Base-by-base conservation (phyloP, 176 grass and related monocot species). In the Cocos nucifera region DNA sequence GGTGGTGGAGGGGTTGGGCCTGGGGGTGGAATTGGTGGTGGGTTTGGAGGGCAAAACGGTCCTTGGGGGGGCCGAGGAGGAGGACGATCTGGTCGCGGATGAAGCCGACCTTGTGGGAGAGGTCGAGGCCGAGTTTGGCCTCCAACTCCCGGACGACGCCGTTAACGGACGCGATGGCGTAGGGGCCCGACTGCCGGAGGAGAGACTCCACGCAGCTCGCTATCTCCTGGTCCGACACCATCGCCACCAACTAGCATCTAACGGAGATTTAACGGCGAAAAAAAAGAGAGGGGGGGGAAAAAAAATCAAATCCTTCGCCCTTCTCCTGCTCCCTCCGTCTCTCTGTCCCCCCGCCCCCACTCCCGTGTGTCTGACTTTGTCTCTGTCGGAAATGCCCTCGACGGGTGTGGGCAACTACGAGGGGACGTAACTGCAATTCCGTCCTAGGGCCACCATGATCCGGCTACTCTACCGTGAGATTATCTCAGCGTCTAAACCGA, bases 171-270 rank as follows among this genome's bases (percentile, higher is more conserved):
- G 1, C 73, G 14, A 23, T 57, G 22, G 70, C 30, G 59, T 58
- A 20, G 20, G 67, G 27, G 6, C 62, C 85, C 54, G 57, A 73
- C 67, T 86, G 93, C 17, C 79, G 79, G 50, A 98, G 83, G 14
- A 92, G 10, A 19, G 79, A 73, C 73, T 89, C 84, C 61, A 98
- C 84, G 52, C 76, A 98, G 62, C 77, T 63, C 28, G 84, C 84
- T 27, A 98, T 78, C 76, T 98, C 87, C 68, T 98, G 84, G 74
- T 98, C 84, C 39, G 84, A 91, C 60, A 89, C 74, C 93, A 91
- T 88, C 9, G 35, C 35, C 35, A 12, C 35, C 35, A 44, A 44
- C 8, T 44, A 44, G 35, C 35, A 44, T 44, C 35, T 44, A 44
- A 44, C 35, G 35, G 35, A 1, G 2, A 44, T 44, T 44, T 44